phyloP scores from a whole-genome alignment of 768 basidiomycete species.

The Leccinellum albellum region DNA sequence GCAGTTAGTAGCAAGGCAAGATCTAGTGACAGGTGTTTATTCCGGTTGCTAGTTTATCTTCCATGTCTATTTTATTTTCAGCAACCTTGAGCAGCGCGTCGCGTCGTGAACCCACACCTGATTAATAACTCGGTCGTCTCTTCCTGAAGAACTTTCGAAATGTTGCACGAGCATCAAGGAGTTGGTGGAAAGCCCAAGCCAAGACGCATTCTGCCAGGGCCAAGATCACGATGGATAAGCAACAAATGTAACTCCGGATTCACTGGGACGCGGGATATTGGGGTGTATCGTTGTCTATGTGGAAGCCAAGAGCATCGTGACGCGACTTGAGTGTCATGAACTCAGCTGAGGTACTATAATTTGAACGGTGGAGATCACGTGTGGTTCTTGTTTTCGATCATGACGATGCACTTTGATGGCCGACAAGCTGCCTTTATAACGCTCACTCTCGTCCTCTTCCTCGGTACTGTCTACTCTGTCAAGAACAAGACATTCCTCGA shows the following conservation, averaged over 20 bases:
- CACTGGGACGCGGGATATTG: background rate
- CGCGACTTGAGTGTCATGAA: too few relatives aligned
- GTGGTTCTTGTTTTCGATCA: background rate
- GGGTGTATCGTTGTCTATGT: background rate
- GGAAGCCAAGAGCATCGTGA: background rate
- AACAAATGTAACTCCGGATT: background rate
- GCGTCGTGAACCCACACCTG: background rate
- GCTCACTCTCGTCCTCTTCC: slow-evolving; percentile 45
- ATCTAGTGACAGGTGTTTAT: background rate
- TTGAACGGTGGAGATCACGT: too few relatives aligned
- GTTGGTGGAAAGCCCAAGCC: background rate
- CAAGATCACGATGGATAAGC: background rate
- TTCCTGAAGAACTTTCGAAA: background rate
- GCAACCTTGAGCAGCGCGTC: background rate
- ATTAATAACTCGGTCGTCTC: background rate
- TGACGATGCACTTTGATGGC: slow-evolving; percentile 18
- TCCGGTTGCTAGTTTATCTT: too few relatives aligned
- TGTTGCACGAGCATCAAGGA: background rate
- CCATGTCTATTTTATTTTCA: background rate
- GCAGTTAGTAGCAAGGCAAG: background rate
- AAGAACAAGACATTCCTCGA: slow-evolving; percentile 69
- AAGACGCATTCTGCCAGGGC: background rate
- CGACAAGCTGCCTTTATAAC: slow-evolving; percentile 36
- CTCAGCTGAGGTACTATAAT: too few relatives aligned
- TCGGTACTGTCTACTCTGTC: slow-evolving; percentile 67